These are phyloP conservation scores for Venturia nashicola DNA, from an alignment of 2,329 filamentous ascomycete genomes.

Conservation along the genomic window DNA sequence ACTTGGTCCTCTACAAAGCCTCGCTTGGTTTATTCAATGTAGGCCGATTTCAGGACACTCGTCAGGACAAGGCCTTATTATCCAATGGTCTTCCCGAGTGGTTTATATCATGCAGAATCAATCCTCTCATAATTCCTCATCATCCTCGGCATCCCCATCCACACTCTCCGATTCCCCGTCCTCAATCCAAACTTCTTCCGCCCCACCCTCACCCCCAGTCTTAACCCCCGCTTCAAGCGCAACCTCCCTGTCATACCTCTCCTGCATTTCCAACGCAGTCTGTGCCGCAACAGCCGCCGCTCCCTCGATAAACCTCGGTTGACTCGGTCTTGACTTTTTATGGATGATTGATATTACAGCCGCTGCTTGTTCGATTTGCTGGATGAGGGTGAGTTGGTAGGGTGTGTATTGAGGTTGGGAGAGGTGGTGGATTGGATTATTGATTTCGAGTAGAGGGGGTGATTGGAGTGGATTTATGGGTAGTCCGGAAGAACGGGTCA, in stretches of 20 bases:
- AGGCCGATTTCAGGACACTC: too few species aligned
- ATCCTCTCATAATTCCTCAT: too few species aligned
- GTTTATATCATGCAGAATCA: too few species aligned
- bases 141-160: background rate
- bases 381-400: background rate
- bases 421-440: too few species aligned
- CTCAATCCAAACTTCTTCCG: background rate
- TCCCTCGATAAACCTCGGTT: background rate
- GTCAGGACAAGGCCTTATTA: too few species aligned
- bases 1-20: too few species aligned
- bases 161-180: background rate
- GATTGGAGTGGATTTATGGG: too few species aligned
- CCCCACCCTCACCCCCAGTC: too few species aligned
- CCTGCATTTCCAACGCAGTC: background rate
- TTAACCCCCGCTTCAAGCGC: background rate
- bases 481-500: too few species aligned
- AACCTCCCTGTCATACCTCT: background rate
- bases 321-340: background rate
- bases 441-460: background rate
- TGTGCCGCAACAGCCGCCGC: background rate
- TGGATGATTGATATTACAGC: background rate
- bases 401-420: background rate
- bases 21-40: too few species aligned
- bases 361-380: background rate
- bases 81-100: too few species aligned